Evolutionary conservation across 345 rosid genomes (phyloP).

Genomic region (Lepidium sativum): DNA sequence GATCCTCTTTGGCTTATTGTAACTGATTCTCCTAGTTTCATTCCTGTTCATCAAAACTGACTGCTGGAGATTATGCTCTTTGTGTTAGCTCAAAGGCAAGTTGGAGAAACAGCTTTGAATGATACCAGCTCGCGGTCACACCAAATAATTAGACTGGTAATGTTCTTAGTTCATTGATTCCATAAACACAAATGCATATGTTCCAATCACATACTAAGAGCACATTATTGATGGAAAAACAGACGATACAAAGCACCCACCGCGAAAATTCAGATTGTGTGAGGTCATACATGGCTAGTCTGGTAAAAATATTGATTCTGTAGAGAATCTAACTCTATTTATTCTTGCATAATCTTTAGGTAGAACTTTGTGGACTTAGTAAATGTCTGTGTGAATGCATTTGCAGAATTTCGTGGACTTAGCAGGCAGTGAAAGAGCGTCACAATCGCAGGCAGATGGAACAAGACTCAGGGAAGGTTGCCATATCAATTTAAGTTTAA

Average conservation of each 20-base stretch:
- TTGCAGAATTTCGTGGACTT: slow-evolving; percentile 95
- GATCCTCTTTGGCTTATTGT: neutral
- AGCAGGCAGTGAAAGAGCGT: slow-evolving; percentile 99
- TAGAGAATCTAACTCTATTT: neutral
- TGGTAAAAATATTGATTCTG: slow-evolving; percentile 40
- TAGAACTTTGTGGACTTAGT: slow-evolving; percentile 58
- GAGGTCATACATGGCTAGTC: slow-evolving; percentile 88
- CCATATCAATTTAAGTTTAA: slow-evolving; percentile 94
- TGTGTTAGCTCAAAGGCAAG: slow-evolving; percentile 92
- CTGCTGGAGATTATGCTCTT: slow-evolving; percentile 8
- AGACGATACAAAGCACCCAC: slow-evolving; percentile 87
- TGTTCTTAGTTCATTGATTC: slow-evolving; percentile 9
- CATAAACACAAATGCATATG: neutral
- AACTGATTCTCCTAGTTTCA: neutral
- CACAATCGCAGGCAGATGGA: slow-evolving; percentile 95
- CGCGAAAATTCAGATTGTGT: slow-evolving; percentile 91
- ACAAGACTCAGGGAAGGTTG: slow-evolving; percentile 98
- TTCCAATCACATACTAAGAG: slow-evolving; percentile 11
- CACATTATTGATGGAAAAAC: slow-evolving; percentile 26
- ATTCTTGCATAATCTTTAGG: neutral
- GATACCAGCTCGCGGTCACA: slow-evolving; percentile 98
- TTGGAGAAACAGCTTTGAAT: slow-evolving; percentile 96
- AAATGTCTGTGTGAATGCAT: slow-evolving; percentile 13
- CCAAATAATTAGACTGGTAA: slow-evolving; percentile 93
- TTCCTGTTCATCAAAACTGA: neutral